These are phyloP conservation scores for Canna indica DNA, from an alignment of 176 grass and related monocot genomes.

Conservation along the genomic window DNA sequence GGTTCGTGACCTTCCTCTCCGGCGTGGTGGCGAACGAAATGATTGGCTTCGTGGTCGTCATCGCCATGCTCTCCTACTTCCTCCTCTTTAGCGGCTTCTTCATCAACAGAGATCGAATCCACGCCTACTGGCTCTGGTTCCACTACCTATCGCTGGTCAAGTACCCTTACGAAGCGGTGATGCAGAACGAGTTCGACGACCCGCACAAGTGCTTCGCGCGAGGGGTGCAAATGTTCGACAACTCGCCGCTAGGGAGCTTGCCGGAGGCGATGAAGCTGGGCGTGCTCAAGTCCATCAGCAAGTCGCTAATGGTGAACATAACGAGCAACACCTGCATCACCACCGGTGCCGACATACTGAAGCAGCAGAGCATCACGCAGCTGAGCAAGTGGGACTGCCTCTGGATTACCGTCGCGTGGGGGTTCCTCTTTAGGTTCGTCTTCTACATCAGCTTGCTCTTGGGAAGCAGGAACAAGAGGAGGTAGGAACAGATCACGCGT, in stretches of 20 bases:
- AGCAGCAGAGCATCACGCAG: slow-evolving; percentile 67
- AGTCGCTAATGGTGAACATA: slow-evolving; percentile 51
- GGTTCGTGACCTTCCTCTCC: slow-evolving; percentile 91
- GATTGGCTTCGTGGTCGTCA: slow-evolving; percentile 77
- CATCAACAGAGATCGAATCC: slow-evolving; percentile 75
- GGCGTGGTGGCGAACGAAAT: slow-evolving; percentile 72
- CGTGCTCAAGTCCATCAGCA: slow-evolving; percentile 55
- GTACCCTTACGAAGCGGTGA: slow-evolving; percentile 94
- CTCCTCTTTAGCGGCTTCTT: slow-evolving; percentile 98
- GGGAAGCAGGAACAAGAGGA: slow-evolving; percentile 88
- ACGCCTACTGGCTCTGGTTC: slow-evolving; percentile 89
- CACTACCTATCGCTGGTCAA: slow-evolving; percentile 97
- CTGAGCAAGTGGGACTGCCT: slow-evolving; percentile 95
- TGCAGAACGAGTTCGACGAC: slow-evolving; percentile 92
- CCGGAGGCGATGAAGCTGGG: slow-evolving; percentile 45
- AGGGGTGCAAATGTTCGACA: slow-evolving; percentile 97
- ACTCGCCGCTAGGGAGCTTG: slow-evolving; percentile 55
- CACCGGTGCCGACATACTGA: slow-evolving; percentile 49
- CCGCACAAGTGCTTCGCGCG: slow-evolving; percentile 55
- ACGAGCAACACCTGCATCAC: slow-evolving; percentile 62
- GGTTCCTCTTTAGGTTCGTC: slow-evolving; percentile 73
- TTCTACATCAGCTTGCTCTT: slow-evolving; percentile 74
- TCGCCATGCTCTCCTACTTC: slow-evolving; percentile 79
- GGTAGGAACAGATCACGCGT: slow-evolving; percentile 19
- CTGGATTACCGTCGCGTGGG: slow-evolving; percentile 82